A percentile compares a stretch with the other conserved stretches of the same genome.
phyloP scores from a whole-genome alignment of 2,329 filamentous ascomycete genomes.

The Atkinsonella texensis region DNA sequence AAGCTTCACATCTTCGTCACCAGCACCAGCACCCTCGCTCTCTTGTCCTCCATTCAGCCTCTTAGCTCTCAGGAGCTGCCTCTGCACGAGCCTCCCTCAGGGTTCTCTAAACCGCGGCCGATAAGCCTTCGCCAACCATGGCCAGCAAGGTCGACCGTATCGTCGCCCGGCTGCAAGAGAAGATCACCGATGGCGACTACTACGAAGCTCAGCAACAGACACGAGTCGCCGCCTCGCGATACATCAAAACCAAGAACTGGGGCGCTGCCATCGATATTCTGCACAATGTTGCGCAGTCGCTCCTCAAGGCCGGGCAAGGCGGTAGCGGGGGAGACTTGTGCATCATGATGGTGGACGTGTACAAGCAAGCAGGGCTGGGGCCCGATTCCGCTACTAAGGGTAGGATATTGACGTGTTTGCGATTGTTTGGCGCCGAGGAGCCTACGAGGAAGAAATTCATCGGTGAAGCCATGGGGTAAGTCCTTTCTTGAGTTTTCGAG shows the following conservation, averaged over 20 bases:
- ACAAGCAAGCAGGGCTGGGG: conserved; percentile 72
- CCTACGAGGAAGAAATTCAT: conserved; percentile 91
- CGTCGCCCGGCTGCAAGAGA: conserved; percentile 61
- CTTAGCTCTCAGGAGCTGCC: not conserved
- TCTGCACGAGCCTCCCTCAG: not conserved
- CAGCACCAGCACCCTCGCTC: not conserved
- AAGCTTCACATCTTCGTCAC: not conserved
- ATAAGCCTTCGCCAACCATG: conserved; percentile 15
- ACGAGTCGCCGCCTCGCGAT: conserved; percentile 84
- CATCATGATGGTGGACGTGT: conserved; percentile 79
- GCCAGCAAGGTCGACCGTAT: conserved; percentile 34
- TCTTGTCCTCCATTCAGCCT: not conserved
- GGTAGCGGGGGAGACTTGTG: conserved; percentile 86
- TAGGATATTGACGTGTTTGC: conserved; percentile 63
- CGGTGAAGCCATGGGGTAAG: conserved; percentile 65
- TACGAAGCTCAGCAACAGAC: conserved; percentile 99
- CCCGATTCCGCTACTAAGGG: conserved; percentile 65
- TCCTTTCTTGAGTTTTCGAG: conserved; percentile 6
- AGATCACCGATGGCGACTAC: conserved; percentile 82
- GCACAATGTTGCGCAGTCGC: conserved; percentile 67
- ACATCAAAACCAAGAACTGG: conserved; percentile 82
- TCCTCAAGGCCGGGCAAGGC: conserved; percentile 86
- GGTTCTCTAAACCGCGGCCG: too few species aligned
- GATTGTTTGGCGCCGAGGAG: conserved; percentile 71
- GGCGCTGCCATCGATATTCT: conserved; percentile 77